phyloP scores from a whole-genome alignment of 345 rosid species.

The Salix arbutifolia region DNA sequence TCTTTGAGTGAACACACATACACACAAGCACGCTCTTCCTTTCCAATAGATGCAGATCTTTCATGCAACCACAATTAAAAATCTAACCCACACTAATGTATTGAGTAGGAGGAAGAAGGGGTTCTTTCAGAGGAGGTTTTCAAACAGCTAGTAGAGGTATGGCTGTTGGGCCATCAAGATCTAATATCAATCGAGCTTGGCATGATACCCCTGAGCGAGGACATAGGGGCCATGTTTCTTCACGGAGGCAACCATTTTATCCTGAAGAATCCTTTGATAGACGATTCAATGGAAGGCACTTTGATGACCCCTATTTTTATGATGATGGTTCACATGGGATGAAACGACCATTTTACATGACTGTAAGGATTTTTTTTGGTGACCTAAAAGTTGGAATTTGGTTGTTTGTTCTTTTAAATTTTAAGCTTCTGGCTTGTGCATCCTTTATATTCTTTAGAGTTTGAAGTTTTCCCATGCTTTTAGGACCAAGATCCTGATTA shows the following conservation, averaged over 20 bases:
- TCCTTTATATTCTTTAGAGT: background rate
- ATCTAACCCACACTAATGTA: conserved; percentile 9
- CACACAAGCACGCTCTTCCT: background rate
- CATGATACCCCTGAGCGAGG: conserved; percentile 32
- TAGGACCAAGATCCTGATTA: conserved; percentile 51
- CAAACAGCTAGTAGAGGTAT: conserved; percentile 29
- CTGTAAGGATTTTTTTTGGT: conserved; percentile 20
- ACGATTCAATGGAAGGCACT: conserved; percentile 34
- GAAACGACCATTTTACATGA: conserved; percentile 48
- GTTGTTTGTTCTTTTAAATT: background rate
- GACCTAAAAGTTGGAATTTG: background rate
- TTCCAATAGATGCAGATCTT: background rate
- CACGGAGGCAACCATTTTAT: conserved; percentile 43
- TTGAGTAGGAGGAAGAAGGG: conserved; percentile 43
- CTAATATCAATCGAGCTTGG: conserved; percentile 40
- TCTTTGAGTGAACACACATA: background rate
- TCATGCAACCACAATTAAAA: background rate
- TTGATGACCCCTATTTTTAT: conserved; percentile 41
- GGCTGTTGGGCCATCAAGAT: conserved; percentile 36
- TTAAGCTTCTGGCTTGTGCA: background rate
- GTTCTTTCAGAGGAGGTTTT: conserved; percentile 41
- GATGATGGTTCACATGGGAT: conserved; percentile 39
- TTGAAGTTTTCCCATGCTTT: conserved; percentile 9
- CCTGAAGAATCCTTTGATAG: conserved; percentile 41
- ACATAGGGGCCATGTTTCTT: conserved; percentile 26